A percentile compares a stretch with the other conserved stretches of the same genome.
Evolutionary conservation across 805 yeast species (phyloP).

Genomic region (Saturnispora gosingensis): DNA sequence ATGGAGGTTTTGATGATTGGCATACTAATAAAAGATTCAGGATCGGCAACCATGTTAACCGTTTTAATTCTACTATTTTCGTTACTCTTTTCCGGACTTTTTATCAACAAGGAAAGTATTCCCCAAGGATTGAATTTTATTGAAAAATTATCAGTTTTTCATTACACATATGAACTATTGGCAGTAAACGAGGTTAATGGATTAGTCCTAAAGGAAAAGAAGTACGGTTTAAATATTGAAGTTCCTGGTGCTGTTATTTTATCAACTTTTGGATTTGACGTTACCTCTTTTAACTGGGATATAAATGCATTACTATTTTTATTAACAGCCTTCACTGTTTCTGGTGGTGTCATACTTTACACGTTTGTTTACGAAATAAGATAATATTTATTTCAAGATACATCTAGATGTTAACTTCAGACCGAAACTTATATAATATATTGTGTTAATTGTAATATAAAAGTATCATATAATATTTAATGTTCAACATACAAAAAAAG

Average conservation of each 20-base stretch:
- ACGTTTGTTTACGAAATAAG: slow-evolving; percentile 67
- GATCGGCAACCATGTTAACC: slow-evolving; percentile 85
- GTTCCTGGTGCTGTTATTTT: slow-evolving; percentile 97
- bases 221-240: slow-evolving; percentile 87
- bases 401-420: not conserved
- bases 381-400: slow-evolving; percentile 19
- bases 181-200: slow-evolving; percentile 89
- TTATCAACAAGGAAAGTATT: slow-evolving; percentile 66
- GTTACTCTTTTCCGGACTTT: slow-evolving; percentile 85
- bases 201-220: slow-evolving; percentile 72
- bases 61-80: slow-evolving; percentile 79
- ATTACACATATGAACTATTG: slow-evolving; percentile 90
- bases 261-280: slow-evolving; percentile 90
- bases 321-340: slow-evolving; percentile 45
- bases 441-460: not conserved
- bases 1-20: slow-evolving; percentile 82
- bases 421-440: not conserved
- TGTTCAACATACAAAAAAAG: not conserved
- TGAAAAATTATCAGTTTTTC: slow-evolving; percentile 83
- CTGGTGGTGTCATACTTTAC: slow-evolving; percentile 72
- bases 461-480: not conserved
- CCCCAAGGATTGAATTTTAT: slow-evolving; percentile 51
- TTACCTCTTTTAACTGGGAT: slow-evolving; percentile 65
- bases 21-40: slow-evolving; percentile 76
- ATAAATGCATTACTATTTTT: slow-evolving; percentile 49